Base-by-base conservation (phyloP, 164 flowering plant species). In the Kingdonia uniflora region DNA sequence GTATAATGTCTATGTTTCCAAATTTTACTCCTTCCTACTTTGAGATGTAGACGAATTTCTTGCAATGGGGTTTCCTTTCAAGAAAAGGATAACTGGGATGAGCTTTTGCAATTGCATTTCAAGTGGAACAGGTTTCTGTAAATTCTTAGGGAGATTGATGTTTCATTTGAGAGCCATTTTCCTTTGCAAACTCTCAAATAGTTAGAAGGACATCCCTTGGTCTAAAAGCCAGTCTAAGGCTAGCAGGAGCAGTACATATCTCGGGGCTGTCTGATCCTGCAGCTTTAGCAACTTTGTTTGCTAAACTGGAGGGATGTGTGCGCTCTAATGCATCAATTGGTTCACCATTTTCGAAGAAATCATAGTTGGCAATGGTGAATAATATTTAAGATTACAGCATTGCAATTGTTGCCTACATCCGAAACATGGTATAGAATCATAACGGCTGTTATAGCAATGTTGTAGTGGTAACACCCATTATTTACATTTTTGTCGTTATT, bases 1-100 rank as follows among this genome's bases (percentile, higher is more conserved):
- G 44, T 4, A 92, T 70, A 35, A 92, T 92, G 60, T 92, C 95
- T 58, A 92, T 88, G 65, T 70, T 82, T 59, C 95, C 99, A 61
- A 88, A 92, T 25, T 76, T 56, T 40, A 89, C 84, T 35, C 82
- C 80, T 56, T 82, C 95, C 41, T 72, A 66, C 66, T 76, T 81
- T 73, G 88, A 72, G 49, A 86, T 76, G 20, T 76, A 76, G 25
- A 92, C 86, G 22, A 86, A 84, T 64, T 86, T 81, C 49, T 55
- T 67, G 70, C 96, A 85, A 72, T 83, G 25, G 92, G 84, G 58
- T 35, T 84, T 51, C 99, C 99, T 81, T 92, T 92, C 95, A 92
- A 85, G 71, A 92, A 88, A n/a, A 92, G 80, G 80, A 88, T 80
- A 20, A 92, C 65, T 3, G 81, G 75, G 19, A 81, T 68, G 19